phyloP scores from a whole-genome alignment of 2,329 filamentous ascomycete species.

The Clarireedia sp. region DNA sequence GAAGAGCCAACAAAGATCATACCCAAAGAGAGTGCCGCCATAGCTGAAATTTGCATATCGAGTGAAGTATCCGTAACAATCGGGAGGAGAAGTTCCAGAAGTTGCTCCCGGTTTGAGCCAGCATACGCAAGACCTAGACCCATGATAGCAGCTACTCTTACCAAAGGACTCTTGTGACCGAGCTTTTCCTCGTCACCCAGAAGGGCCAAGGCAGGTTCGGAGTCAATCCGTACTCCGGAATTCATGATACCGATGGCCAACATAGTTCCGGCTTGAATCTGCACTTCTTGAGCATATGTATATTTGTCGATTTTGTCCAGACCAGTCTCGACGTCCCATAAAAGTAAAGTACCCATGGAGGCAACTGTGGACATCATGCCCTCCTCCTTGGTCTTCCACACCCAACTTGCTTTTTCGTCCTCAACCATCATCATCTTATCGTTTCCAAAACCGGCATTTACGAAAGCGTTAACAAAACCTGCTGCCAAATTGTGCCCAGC shows the following conservation, averaged over 20 bases:
- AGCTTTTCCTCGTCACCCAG: constrained; percentile 75
- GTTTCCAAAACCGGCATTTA: constrained; percentile 89
- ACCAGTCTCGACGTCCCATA: constrained; percentile 90
- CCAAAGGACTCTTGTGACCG: constrained; percentile 65
- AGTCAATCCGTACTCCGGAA: constrained; percentile 80
- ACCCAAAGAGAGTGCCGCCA: constrained; percentile 87
- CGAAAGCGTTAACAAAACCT: constrained; percentile 93
- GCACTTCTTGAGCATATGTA: constrained; percentile 73
- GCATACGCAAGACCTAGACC: constrained; percentile 91
- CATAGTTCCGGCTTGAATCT: constrained; percentile 85
- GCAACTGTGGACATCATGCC: constrained; percentile 96
- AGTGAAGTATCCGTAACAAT: constrained; percentile 77
- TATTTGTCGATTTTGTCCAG: constrained; percentile 92
- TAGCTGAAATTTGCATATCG: constrained; percentile 92
- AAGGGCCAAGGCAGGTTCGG: constrained; percentile 82
- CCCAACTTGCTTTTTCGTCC: constrained; percentile 84
- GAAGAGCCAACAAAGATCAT: constrained; percentile 90
- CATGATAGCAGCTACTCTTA: constrained; percentile 86
- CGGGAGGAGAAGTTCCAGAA: constrained; percentile 78
- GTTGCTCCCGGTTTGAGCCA: constrained; percentile 82
- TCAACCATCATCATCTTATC: constrained; percentile 98
- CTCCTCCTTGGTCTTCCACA: constrained; percentile 98
- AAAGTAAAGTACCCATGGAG: constrained; percentile 80
- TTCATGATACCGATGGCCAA: constrained; percentile 95
- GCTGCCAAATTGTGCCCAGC: constrained; percentile 92